These are phyloP conservation scores for Neostapfia colusana DNA, from an alignment of 176 grass and related monocot species.

Conservation along the genomic window DNA sequence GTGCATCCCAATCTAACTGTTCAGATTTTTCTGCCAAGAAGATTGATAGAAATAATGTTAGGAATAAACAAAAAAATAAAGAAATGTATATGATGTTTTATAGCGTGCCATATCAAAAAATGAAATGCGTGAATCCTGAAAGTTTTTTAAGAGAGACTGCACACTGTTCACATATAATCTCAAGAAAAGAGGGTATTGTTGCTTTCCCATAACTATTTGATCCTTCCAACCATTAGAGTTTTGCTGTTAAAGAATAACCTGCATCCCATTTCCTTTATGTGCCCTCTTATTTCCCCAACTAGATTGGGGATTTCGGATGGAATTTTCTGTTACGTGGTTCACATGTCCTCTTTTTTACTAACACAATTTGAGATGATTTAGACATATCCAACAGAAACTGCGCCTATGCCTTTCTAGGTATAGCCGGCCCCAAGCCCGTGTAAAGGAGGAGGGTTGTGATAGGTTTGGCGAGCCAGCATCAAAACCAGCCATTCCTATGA, in stretches of 20 bases:
- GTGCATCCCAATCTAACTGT: slow-evolving; percentile 89
- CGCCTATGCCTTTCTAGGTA: too few relatives aligned
- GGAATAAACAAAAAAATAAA: neutral
- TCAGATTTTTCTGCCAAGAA: slow-evolving; percentile 77
- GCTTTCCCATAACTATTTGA: neutral
- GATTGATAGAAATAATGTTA: slow-evolving; percentile 26
- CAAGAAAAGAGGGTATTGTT: neutral
- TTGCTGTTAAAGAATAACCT: neutral
- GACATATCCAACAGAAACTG: too few relatives aligned
- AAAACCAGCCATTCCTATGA: too few relatives aligned
- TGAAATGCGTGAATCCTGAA: neutral
- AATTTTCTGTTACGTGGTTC: too few relatives aligned
- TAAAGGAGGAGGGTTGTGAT: too few relatives aligned
- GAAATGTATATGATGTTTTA: neutral
- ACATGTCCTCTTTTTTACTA: too few relatives aligned
- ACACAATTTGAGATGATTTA: too few relatives aligned
- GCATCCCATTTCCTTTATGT: neutral
- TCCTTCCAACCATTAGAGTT: neutral
- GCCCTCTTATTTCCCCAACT: too few relatives aligned
- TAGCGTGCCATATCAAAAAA: neutral
- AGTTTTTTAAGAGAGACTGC: neutral
- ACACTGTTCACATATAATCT: neutral
- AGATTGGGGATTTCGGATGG: too few relatives aligned
- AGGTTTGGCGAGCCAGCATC: too few relatives aligned
- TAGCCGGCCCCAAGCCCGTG: too few relatives aligned